Conservation (phyloP, 164 flowering plant species). For the Tinospora cordifolia region DNA sequence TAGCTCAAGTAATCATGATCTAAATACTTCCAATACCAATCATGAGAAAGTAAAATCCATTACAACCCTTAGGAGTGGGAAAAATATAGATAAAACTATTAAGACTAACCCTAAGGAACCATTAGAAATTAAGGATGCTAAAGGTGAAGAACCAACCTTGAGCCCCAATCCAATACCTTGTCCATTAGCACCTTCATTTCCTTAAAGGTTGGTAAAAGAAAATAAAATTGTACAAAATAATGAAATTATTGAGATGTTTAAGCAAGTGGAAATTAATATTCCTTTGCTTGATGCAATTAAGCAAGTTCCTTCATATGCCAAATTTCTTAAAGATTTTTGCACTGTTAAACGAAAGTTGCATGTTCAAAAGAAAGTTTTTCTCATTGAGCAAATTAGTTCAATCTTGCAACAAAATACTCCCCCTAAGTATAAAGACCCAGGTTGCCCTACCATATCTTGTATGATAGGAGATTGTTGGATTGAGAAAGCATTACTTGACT, state of each 20-base stretch:
- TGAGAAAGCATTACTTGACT: background rate
- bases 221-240: background rate
- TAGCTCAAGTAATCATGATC: background rate
- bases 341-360: background rate
- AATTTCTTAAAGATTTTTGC: constrained; percentile 2
- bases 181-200: background rate
- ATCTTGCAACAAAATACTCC: constrained; percentile 1
- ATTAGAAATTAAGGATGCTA: background rate
- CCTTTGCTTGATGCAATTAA: too few species aligned
- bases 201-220: background rate
- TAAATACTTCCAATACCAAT: background rate
- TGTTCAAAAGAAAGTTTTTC: background rate
- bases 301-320: background rate
- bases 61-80: background rate
- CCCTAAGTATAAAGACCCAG: constrained; percentile 6
- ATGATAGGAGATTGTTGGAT: background rate
- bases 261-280: background rate
- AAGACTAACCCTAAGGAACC: background rate
- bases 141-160: too few species aligned
- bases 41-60: background rate
- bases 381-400: background rate
- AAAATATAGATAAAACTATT: background rate
- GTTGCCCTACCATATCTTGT: constrained; percentile 6
- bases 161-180: too few species aligned
- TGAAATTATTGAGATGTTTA: background rate